Percentiles rank a stretch among this genome's conserved stretches.
phyloP scores from a whole-genome alignment of 106 monocot species.

The Allium sativum region DNA sequence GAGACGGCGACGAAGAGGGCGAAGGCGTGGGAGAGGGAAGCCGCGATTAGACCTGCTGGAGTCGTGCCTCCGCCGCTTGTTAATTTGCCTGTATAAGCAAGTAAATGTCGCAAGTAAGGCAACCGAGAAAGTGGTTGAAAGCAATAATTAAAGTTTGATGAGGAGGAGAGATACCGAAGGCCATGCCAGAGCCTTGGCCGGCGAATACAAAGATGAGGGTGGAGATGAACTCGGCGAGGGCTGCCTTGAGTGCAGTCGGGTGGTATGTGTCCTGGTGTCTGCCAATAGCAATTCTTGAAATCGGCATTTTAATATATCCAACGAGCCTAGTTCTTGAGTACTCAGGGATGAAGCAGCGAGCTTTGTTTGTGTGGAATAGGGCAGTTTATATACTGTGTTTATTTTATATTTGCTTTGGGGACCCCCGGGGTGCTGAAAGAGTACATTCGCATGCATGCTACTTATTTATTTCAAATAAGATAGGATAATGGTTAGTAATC shows the following conservation, averaged over 20 bases:
- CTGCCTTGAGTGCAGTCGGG: slow-evolving; percentile 24
- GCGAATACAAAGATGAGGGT: slow-evolving; percentile 43
- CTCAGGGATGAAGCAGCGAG: background rate
- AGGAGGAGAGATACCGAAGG: slow-evolving; percentile 14
- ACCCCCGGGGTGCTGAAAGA: background rate
- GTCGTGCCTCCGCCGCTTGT: slow-evolving; percentile 16
- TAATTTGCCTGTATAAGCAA: slow-evolving; percentile 17
- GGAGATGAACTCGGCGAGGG: slow-evolving; percentile 35
- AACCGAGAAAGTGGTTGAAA: background rate
- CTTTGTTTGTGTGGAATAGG: background rate
- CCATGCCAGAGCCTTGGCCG: slow-evolving; percentile 37
- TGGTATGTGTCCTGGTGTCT: slow-evolving; percentile 10
- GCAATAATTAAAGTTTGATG: background rate
- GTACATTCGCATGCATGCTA: no score
- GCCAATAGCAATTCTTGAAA: slow-evolving; percentile 25
- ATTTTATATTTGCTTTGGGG: background rate
- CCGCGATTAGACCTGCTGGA: slow-evolving; percentile 26
- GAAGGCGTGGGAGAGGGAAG: slow-evolving; percentile 32
- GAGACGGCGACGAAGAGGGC: slow-evolving; percentile 42
- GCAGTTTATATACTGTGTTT: background rate
- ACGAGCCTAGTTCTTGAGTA: background rate
- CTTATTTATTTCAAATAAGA: no score
- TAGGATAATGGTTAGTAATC: no score
- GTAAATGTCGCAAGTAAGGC: background rate
- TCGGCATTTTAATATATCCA: slow-evolving; percentile 16